These are phyloP conservation scores for Microsporum canis DNA, from an alignment of 2,329 filamentous ascomycete species.

Conservation along the genomic window DNA sequence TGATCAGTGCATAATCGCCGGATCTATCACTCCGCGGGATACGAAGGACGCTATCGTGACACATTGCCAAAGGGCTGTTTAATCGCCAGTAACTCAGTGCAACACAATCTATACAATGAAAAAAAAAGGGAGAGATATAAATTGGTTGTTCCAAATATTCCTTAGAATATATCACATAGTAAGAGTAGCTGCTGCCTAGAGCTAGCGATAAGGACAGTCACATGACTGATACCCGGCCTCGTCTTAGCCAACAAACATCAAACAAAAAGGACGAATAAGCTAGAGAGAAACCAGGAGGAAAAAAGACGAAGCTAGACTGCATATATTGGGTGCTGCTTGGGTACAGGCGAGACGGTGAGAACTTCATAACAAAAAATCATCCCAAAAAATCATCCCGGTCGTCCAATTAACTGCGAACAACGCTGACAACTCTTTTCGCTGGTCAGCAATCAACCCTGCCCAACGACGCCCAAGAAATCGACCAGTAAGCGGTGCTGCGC, in stretches of 20 bases:
- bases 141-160: background rate
- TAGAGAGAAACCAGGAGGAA: background rate
- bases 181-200: background rate
- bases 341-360: background rate
- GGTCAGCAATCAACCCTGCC: background rate
- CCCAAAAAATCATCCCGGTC: too few relatives aligned
- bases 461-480: background rate
- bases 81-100: background rate
- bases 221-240: background rate
- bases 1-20: constrained; percentile 38
- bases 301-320: background rate
- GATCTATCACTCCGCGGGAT: constrained; percentile 38
- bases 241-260: background rate
- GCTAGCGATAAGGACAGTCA: background rate
- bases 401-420: background rate
- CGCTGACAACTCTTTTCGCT: background rate
- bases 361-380: too few relatives aligned
- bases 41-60: constrained; percentile 34
- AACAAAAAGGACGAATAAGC: background rate
- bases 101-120: background rate
- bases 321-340: background rate
- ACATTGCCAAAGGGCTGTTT: constrained; percentile 6
- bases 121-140: background rate
- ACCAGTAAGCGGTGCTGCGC: background rate
- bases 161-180: background rate